Base-by-base conservation (phyloP, 106 monocot genomes). In the Phalaenopsis equestris region DNA sequence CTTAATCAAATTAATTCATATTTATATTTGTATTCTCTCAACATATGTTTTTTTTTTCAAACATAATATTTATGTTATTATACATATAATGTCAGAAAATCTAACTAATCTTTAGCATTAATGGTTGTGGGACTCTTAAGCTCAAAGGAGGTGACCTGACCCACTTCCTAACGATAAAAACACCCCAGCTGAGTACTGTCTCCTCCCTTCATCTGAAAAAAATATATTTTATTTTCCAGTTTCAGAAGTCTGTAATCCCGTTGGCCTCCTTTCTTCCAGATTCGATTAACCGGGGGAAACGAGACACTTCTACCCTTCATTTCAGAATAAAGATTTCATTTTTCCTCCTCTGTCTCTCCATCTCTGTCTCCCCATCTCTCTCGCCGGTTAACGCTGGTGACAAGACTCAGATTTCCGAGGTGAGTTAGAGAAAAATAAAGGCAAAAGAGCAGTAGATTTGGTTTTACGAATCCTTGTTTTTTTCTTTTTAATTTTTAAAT, bases 91-190 rank as follows among this genome's bases (percentile, higher is more conserved):
- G 10, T 52, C 52, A 65, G 64, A 21, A 8, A 65, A 65, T 21
- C 23, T 23, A 65, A 65, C 21, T 24, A 65, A 21, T 65, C 6
- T 6, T 8, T 23, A 65, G 24, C 9, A 65, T 23, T 6, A 65
- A 65, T n/a, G 64, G n/a, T 21, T 65, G 64, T 7, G 21, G 21
- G 21, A 23, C 21, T 65, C 23, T 65, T 72, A 1, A 41, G 15
- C 39, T 41, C 72, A 14, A 38, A 4, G 72, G 38, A 41, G 72
- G 72, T 72, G 72, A 70, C 36, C 68, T 11, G 8, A 70, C 68
- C 36, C 68, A 70, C 68, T 70, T 10, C 68, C 38, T 30, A 72
- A 72, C 72, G n/a, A 72, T 72, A 8, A 72, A 65, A 65, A 21
- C 64, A 23, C 58, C 64, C 7, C 23, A 1, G 10, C 72, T 72